These are phyloP conservation scores for Citrullus mucosospermus DNA, from an alignment of 306 rosid species.

Conservation along the genomic window DNA sequence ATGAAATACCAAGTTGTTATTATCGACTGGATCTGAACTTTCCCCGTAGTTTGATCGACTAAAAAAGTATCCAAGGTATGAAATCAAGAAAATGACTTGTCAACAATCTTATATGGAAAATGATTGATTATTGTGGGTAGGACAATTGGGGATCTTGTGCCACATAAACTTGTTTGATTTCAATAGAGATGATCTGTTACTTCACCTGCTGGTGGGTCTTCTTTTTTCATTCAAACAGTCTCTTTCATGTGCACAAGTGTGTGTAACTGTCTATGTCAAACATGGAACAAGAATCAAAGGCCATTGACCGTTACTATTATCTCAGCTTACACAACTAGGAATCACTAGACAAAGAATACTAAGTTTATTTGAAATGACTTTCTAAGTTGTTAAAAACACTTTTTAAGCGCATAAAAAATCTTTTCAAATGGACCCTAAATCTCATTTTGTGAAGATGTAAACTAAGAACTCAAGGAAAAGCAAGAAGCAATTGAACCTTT, in stretches of 20 bases:
- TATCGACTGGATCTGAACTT: background rate
- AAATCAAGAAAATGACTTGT: constrained; percentile 11
- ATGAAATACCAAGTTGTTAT: background rate
- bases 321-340: constrained; percentile 19
- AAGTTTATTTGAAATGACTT: no score
- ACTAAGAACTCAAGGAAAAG: no score
- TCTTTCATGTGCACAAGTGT: constrained; percentile 11
- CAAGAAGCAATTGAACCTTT: no score
- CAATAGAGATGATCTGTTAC: constrained; percentile 53
- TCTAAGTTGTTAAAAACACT: no score
- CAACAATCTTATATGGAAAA: constrained; percentile 10
- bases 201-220: constrained; percentile 78
- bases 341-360: background rate
- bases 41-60: background rate
- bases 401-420: no score
- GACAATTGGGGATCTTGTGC: constrained; percentile 39
- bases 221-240: background rate
- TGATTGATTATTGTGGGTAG: constrained; percentile 22
- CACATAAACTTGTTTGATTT: constrained; percentile 28
- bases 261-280: constrained; percentile 27
- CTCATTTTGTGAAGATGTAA: background rate
- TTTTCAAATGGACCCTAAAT: background rate
- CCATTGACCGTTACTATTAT: constrained; percentile 29
- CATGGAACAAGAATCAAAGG: background rate
- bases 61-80: background rate